Conservation (phyloP, 1,284 basidiomycete genomes). For the Pseudozyma sp. region DNA sequence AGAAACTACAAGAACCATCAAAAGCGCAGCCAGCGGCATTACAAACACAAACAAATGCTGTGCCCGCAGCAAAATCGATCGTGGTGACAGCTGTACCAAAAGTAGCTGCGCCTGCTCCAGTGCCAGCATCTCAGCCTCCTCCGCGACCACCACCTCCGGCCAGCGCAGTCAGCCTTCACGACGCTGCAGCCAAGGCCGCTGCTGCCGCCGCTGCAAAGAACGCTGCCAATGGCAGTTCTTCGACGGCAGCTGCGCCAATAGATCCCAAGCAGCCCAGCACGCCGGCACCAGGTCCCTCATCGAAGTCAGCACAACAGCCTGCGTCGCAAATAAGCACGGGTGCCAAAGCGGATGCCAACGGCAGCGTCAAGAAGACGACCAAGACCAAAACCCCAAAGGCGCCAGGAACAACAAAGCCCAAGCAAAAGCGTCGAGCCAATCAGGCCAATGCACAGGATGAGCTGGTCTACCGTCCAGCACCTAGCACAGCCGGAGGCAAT, state of each 20-base stretch:
- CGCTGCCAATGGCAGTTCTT: slow-evolving; percentile 3
- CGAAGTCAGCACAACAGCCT: not conserved
- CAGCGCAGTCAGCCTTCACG: slow-evolving; percentile 40
- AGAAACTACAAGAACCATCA: slow-evolving; percentile 3
- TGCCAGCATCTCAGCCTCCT: slow-evolving; percentile 2
- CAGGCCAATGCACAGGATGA: slow-evolving; percentile 31
- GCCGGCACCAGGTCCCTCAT: not conserved
- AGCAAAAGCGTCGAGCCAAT: slow-evolving; percentile 46
- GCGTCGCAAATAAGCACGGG: not conserved
- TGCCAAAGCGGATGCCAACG: slow-evolving; percentile 5
- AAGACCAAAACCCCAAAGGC: slow-evolving; percentile 26
- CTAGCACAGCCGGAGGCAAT: slow-evolving; percentile 56
- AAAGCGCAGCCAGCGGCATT: slow-evolving; percentile 2
- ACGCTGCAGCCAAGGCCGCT: slow-evolving; percentile 30
- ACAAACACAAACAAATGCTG: slow-evolving; percentile 9
- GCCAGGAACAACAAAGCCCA: slow-evolving; percentile 37
- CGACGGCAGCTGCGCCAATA: slow-evolving; percentile 8
- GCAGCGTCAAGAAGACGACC: slow-evolving; percentile 18
- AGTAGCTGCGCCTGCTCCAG: slow-evolving; percentile 1
- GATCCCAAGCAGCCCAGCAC: slow-evolving; percentile 8
- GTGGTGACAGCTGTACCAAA: not conserved
- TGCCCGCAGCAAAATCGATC: not conserved
- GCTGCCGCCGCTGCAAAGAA: slow-evolving; percentile 24
- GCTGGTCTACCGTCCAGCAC: slow-evolving; percentile 26
- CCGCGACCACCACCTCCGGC: slow-evolving; percentile 26